Evolutionary conservation across 768 basidiomycete species (phyloP).

Genomic region (Cyclocybe aegerita): DNA sequence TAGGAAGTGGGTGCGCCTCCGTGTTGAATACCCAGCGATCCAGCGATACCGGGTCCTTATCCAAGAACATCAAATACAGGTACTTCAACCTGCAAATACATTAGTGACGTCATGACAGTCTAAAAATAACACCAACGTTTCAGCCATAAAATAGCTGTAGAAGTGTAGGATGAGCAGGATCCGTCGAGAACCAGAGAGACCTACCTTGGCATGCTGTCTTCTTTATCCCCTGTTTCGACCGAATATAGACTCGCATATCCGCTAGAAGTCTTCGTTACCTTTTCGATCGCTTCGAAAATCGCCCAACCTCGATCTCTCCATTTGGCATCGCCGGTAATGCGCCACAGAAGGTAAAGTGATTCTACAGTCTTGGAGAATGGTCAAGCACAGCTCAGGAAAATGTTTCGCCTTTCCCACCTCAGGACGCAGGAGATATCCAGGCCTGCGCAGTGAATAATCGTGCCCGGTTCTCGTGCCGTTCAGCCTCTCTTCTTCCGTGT

Average conservation of each 20-base stretch:
- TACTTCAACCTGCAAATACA: constrained; percentile 60
- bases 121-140: constrained; percentile 36
- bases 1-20: constrained; percentile 76
- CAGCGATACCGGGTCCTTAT: constrained; percentile 58
- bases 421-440: constrained; percentile 61
- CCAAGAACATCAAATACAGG: constrained; percentile 65
- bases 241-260: constrained; percentile 63
- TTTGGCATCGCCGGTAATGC: constrained; percentile 59
- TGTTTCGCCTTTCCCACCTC: constrained; percentile 47
- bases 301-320: constrained; percentile 76
- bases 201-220: constrained; percentile 76
- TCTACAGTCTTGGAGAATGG: constrained; percentile 59
- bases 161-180: not conserved
- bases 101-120: constrained; percentile 6
- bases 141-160: constrained; percentile 44
- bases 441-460: constrained; percentile 53
- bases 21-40: constrained; percentile 65
- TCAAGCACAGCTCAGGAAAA: not conserved
- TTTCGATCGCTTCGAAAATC: constrained; percentile 67
- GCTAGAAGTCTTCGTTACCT: constrained; percentile 50
- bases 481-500: constrained; percentile 25
- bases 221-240: constrained; percentile 43
- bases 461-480: constrained; percentile 28
- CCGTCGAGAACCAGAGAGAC: constrained; percentile 13
- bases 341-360: constrained; percentile 71